A percentile compares a stretch with the other conserved stretches of the same genome.
Evolutionary conservation across 345 rosid genomes (phyloP).

Genomic region (Iberis pinnata): DNA sequence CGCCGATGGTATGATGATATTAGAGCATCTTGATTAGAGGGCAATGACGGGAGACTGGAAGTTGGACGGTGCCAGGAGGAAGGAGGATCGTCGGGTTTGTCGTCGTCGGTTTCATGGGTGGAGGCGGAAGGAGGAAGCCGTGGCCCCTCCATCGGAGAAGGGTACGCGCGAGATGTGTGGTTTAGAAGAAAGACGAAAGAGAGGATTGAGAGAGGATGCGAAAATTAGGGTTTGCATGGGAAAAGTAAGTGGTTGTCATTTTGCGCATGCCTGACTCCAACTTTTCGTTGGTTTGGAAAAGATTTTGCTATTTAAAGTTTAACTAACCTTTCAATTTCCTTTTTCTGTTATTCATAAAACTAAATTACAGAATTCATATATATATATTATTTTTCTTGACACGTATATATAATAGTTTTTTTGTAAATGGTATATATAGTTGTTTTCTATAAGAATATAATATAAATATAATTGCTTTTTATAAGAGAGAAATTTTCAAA

Average conservation of each 20-base stretch:
- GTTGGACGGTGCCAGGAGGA: slow-evolving; percentile 27
- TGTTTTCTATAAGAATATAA: too few species aligned
- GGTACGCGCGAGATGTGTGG: slow-evolving; percentile 33
- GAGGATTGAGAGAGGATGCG: slow-evolving; percentile 14
- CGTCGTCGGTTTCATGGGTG: slow-evolving; percentile 17
- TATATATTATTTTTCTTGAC: too few species aligned
- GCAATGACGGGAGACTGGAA: slow-evolving; percentile 23
- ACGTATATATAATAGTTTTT: too few species aligned
- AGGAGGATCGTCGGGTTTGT: slow-evolving; percentile 20
- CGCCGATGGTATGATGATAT: slow-evolving; percentile 25
- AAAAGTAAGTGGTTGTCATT: slow-evolving; percentile 27
- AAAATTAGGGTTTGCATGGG: slow-evolving; percentile 41
- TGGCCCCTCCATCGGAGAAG: slow-evolving; percentile 54
- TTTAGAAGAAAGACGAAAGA: slow-evolving; percentile 20
- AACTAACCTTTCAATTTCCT: too few species aligned
- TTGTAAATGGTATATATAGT: too few species aligned
- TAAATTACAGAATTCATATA: too few species aligned
- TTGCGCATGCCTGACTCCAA: too few species aligned
- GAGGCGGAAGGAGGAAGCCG: slow-evolving; percentile 36
- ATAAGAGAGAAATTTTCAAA: too few species aligned
- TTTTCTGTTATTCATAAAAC: too few species aligned
- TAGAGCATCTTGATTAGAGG: slow-evolving; percentile 22
- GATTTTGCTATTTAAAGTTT: slow-evolving; percentile 22
- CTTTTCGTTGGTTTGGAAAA: background rate
- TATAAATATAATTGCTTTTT: too few species aligned